phyloP scores from a whole-genome alignment of 306 rosid species.

The Cicer arietinum region DNA sequence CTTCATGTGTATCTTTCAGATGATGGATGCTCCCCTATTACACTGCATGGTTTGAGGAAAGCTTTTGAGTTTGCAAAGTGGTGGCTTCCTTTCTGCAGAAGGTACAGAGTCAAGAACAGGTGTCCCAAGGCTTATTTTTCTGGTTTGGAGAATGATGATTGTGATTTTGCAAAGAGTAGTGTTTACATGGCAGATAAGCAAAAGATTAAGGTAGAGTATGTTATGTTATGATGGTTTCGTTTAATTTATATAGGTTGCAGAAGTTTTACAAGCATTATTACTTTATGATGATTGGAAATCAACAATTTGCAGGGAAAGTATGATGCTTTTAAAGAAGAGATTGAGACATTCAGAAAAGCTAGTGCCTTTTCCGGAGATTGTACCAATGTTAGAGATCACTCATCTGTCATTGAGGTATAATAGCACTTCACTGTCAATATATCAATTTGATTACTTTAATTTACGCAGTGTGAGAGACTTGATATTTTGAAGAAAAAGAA shows the following conservation, averaged over 20 bases:
- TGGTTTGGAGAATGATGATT: constrained; percentile 36
- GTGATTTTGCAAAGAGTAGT: constrained; percentile 35
- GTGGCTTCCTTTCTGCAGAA: constrained; percentile 78
- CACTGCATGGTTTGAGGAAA: constrained; percentile 52
- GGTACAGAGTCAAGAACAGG: constrained; percentile 49
- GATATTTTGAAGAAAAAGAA: constrained; percentile 21
- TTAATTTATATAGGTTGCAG: background rate
- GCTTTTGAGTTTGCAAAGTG: constrained; percentile 60
- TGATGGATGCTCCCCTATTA: constrained; percentile 64
- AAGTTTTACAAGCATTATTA: background rate
- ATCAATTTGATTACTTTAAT: background rate
- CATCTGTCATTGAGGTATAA: constrained; percentile 60
- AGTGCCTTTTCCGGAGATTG: constrained; percentile 10
- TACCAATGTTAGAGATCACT: constrained; percentile 44
- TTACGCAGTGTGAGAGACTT: background rate
- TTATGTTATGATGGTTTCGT: background rate
- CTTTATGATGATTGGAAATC: constrained; percentile 15
- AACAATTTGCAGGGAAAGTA: constrained; percentile 56
- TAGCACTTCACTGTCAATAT: background rate
- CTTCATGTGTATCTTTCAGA: constrained; percentile 75
- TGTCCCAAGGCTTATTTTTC: constrained; percentile 73
- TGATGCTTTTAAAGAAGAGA: constrained; percentile 50
- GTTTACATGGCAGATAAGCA: constrained; percentile 50
- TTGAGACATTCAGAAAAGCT: constrained; percentile 37
- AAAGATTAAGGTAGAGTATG: constrained; percentile 46